Base-by-base conservation (phyloP, 495 filamentous ascomycete genomes). In the Penicillium cataractarum region DNA sequence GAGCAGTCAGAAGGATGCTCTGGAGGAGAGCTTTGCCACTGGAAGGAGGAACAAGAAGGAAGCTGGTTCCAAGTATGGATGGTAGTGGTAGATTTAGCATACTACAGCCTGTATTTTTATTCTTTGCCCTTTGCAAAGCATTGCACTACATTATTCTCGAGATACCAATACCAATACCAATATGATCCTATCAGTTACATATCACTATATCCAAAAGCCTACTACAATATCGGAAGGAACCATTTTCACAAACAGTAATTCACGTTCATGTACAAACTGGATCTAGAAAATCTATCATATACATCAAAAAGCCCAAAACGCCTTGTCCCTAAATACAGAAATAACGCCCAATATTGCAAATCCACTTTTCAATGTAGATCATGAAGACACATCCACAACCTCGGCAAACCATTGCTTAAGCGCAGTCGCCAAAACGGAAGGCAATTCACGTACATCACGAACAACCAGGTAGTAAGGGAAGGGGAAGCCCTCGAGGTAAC, bases 351-450 rank as follows among this genome's bases (percentile, higher is more conserved):
- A 59, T 58, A 42, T 33, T 50, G 42, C 46, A 66, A 66, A 31
- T 13, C 56, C 44, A 49, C 63, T 64, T 66, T 59, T 66, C n/a
- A 27, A 32, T 65, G 32, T 37, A 52, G 21, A 27, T 72, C 69
- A 82, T 27, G 76, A 78, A 29, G 78, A 80, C 32, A 80, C 79
- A 77, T 87, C 87, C 55, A 87, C 90, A 61, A 98, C 92, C 82
- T 99, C 96, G 2, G 87, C 86, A 84, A 99, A 96, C 95, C 96
- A 98, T 66, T 93, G 93, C 75, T 93, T 91, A 78, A 99, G 82
- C 62, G 96, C 85, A 62, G 86, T 89, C 22, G 92, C 92, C 77
- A 98, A 74, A 56, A 97, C 91, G 22, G 88, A 87, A 24, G 96
- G 96, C 63, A 99, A 80, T 76, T 97, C 93, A 66, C 87, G 87